Conservation (phyloP, 2,329 filamentous ascomycete species). For the Huntiella decipiens region DNA sequence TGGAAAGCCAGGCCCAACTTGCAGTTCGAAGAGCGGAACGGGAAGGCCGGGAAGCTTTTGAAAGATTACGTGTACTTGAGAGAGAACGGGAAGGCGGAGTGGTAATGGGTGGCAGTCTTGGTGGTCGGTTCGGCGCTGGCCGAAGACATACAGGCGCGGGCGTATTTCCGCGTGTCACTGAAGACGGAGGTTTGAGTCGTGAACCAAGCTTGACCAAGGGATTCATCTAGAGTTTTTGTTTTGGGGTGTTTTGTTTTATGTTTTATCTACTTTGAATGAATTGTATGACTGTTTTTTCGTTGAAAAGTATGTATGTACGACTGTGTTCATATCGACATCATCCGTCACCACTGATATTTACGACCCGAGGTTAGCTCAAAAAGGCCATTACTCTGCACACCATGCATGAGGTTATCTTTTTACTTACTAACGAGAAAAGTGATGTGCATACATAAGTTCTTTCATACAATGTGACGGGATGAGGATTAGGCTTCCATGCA, state of each 20-base stretch:
- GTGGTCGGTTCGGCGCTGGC: constrained; percentile 15
- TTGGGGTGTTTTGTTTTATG: neutral
- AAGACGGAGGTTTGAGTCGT: constrained; percentile 38
- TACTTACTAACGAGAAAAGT: no score
- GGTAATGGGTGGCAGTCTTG: constrained; percentile 29
- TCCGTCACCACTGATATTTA: no score
- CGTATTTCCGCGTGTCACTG: constrained; percentile 18
- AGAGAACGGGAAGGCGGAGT: constrained; percentile 53
- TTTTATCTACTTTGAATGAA: neutral
- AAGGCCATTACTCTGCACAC: no score
- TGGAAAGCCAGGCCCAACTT: constrained; percentile 65
- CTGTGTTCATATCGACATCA: no score
- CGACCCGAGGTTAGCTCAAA: no score
- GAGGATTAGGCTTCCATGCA: no score
- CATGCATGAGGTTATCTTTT: no score
- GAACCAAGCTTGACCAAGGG: constrained; percentile 56
- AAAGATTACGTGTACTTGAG: constrained; percentile 65
- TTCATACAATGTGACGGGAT: no score
- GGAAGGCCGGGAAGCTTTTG: constrained; percentile 73
- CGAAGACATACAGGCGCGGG: constrained; percentile 21
- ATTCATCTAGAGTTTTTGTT: constrained; percentile 35
- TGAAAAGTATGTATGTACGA: no score
- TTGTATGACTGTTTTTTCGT: neutral
- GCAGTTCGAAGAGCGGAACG: constrained; percentile 70
- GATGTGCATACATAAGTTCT: no score